Base-by-base conservation (phyloP, 169 alveolate genomes). In the Cryptosporidium sp. region DNA sequence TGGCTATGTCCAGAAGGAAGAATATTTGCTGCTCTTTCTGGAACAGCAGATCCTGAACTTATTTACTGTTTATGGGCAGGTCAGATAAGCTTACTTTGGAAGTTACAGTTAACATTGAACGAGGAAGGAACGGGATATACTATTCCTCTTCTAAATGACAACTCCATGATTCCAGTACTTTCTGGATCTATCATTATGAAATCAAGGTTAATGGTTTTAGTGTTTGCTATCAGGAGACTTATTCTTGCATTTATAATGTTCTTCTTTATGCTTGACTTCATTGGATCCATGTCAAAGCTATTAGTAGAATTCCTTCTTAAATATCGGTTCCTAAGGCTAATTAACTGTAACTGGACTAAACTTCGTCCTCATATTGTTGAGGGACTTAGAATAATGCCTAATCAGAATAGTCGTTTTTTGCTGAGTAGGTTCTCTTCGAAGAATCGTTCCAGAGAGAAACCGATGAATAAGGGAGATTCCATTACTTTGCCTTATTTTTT, bases 1-100 rank as follows among this genome's bases (percentile, higher is more conserved):
- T 80, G 89, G 89, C 37, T 80, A 21, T 80, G 89, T 35, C 89
- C 89, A 8, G 89, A 80, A 45, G 89, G 89, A 23, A 80, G 89
- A 41, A 80, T 80, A 14, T 80, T 80, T 62, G 89, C 89, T 18
- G 89, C 89, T 62, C 70, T 80, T 33, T 80, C 89, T 31, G 89
- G 89, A 0, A 80, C 89, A 14, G 89, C 89, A 65, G 89, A 80
- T 39, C 89, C 89, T 43, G 89, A 80, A 26, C 68, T 80, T 23
- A 62, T 80, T 16, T 80, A 80, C 59, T 59, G 80, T 16, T 9
- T 35, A 16, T 80, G 89, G 89, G 73, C 89, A 61, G 89, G 69
- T 9, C 80, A 80, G 62, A 65, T 80, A 9, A 43, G 70, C 23
- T 37, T 80, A 31, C 65, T 80, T 43, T 80, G 89, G 89, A 62